Conservation (phyloP, 2,329 filamentous ascomycete species). For the Emmonsia crescens region DNA sequence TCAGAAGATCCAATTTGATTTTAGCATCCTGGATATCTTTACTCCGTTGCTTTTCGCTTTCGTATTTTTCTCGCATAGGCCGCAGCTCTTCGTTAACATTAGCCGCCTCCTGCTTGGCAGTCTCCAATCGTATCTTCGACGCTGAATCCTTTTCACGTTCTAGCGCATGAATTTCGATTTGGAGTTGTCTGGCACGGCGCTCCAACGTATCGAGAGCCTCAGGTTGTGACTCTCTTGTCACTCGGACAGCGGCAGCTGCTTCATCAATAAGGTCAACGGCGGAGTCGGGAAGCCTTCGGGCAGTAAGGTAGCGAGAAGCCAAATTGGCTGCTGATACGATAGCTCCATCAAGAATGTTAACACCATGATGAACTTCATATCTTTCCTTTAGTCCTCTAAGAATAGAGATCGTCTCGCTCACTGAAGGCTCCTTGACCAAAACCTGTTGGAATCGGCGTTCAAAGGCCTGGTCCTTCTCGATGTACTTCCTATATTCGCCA, state of each 20-base stretch:
- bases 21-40: conserved; percentile 90
- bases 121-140: conserved; percentile 68
- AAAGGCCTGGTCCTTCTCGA: conserved; percentile 96
- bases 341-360: conserved; percentile 88
- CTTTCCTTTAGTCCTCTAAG: conserved; percentile 96
- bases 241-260: conserved; percentile 88
- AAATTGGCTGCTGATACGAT: conserved; percentile 86
- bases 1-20: conserved; percentile 83
- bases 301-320: conserved; percentile 85
- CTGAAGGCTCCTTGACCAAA: conserved; percentile 82
- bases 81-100: conserved; percentile 90
- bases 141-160: conserved; percentile 91
- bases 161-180: conserved; percentile 94
- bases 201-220: conserved; percentile 93
- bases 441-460: conserved; percentile 98
- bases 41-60: conserved; percentile 81
- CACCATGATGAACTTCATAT: conserved; percentile 96
- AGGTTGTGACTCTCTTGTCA: conserved; percentile 90
- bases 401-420: conserved; percentile 88
- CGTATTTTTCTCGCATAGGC: conserved; percentile 89
- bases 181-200: conserved; percentile 75
- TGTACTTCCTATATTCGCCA: conserved; percentile 94
- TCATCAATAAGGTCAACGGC: conserved; percentile 95
- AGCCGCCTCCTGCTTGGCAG: conserved; percentile 80
- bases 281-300: conserved; percentile 83